Base-by-base conservation (phyloP, 2,329 filamentous ascomycete species). In the Aaosphaeria pasadenensis region DNA sequence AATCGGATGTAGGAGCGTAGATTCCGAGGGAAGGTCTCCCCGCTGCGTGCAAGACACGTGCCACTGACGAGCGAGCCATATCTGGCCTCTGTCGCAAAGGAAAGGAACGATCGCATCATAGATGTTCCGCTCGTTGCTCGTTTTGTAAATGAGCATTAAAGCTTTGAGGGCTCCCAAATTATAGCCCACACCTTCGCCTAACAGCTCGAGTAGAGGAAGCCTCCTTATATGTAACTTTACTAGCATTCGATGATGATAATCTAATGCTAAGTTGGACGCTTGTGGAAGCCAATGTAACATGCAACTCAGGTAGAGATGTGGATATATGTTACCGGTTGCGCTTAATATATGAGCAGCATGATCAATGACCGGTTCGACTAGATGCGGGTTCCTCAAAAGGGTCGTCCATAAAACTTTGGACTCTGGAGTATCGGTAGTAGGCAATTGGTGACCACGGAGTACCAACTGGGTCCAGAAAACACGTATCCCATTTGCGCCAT, bases 371-470 rank as follows among this genome's bases (percentile, higher is more conserved):
- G 68, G 57, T 5, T 62, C 35, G 2, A 77, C 56, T 2, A 76
- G 53, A 5, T 56, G 38, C 6, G 54, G 48, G 33, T 73, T 49
- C 44, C 67, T 64, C 41, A 79, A 52, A 42, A 80, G 74, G 0
- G 66, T 71, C 0, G 60, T 59, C 78, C 78, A 81, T 5, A 81
- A 51, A 9, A 60, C 61, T 6, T 71, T 61, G 13, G 75, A 73
- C 4, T 71, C 54, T n/a, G 51, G 45, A 11, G 57, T 62, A 13
- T 72, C 71, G 9, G 56, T 51, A 2, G 58, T 66, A 11, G 77
- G 76, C 7, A 80, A 52, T 24, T 64, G 56, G 28, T 77, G 57
- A 3, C 61, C 56, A 28, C 69, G 61, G 9, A 55, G 44, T 7
- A 55, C 62, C 62, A 73, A 69, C 40, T 63, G 70, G 31, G 67